Evolutionary conservation across 495 filamentous ascomycete species (phyloP), one percentile per base, ranked within the genome.

Genomic region (Astrocystis sublimbata): DNA sequence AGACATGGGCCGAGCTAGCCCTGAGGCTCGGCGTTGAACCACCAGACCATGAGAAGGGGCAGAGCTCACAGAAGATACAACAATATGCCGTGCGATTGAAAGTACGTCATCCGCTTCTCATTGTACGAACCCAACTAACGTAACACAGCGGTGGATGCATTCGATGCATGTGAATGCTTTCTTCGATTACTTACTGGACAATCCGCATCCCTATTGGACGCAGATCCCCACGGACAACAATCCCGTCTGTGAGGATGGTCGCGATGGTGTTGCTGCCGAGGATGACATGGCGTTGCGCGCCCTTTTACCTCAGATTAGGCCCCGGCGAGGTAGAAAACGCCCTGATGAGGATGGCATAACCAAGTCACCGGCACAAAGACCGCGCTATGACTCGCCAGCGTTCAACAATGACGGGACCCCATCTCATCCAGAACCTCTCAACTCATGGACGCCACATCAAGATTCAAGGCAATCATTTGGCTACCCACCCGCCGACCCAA

Each of bases 151-250:
- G 60, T 98, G 94, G 94, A 94, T 98, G 91, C 92, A 91, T 69
- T 93, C 94, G 1, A 96, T 96, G 91, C 94, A 97, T 71, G 85
- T 98, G 21, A 92, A 97, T 80, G 90, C 93, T 17, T 98, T 97
- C 71, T 97, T 97, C 72, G 92, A 96, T 68, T 97, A 91, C 71
- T 84, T 94, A 10, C 81, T 93, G 35, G 86, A 87, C 35, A 92
- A 93, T 56, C 81, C 83, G 15, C 92, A 96, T 73, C 65, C 82
- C 0, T 98, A 98, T 73, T 96, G 89, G 77, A 89, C 86, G 19
- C 86, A 96, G 57, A 84, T 96, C 9, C 94, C 94, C 4, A 79
- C 83, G 47, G 81, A 85, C 50, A 79, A 87, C 6, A 82, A 86
- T 13, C 86, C 88, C 1, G 50, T 79, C 56, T 66, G 67, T 35